These are phyloP conservation scores for Phascolomyces articulosus DNA, from an alignment of 371 early-diverging fungal genomes.

Conservation along the genomic window DNA sequence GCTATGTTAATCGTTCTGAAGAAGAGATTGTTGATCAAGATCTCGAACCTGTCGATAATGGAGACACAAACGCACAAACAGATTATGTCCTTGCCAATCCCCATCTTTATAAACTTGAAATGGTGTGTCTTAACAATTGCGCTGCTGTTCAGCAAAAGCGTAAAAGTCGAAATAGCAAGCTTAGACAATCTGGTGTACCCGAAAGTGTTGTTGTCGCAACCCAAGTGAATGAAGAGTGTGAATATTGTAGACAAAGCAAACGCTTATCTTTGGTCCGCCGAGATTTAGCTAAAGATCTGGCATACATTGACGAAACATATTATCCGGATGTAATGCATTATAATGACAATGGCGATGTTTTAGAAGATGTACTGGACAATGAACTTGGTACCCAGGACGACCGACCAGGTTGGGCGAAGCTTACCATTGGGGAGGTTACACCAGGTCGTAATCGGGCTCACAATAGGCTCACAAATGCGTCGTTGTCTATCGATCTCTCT, in stretches of 20 bases:
- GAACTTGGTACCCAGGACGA: slow-evolving; percentile 12
- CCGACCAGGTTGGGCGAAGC: slow-evolving; percentile 29
- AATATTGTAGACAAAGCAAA: slow-evolving; percentile 29
- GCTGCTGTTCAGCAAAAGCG: neutral
- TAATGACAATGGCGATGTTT: slow-evolving; percentile 12
- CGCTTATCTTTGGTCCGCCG: slow-evolving; percentile 34
- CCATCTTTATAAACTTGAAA: slow-evolving; percentile 39
- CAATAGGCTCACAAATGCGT: slow-evolving; percentile 19
- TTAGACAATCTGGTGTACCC: neutral
- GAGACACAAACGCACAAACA: slow-evolving; percentile 6
- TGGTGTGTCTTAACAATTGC: slow-evolving; percentile 27
- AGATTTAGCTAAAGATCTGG: slow-evolving; percentile 36
- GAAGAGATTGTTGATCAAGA: slow-evolving; percentile 2
- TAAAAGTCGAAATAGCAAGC: neutral
- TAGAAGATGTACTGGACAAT: slow-evolving; percentile 10
- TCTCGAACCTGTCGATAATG: neutral
- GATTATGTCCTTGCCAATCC: slow-evolving; percentile 41
- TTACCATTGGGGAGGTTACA: slow-evolving; percentile 36
- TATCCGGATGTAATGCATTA: slow-evolving; percentile 36
- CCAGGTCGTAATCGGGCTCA: slow-evolving; percentile 20
- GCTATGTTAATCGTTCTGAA: slow-evolving; percentile 28
- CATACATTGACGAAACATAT: slow-evolving; percentile 47
- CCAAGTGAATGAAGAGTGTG: slow-evolving; percentile 23
- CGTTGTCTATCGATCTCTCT: slow-evolving; percentile 35
- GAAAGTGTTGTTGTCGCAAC: slow-evolving; percentile 23